phyloP scores from a whole-genome alignment of 495 filamentous ascomycete genomes.

The Pseudomonodictys pantanalensis region DNA sequence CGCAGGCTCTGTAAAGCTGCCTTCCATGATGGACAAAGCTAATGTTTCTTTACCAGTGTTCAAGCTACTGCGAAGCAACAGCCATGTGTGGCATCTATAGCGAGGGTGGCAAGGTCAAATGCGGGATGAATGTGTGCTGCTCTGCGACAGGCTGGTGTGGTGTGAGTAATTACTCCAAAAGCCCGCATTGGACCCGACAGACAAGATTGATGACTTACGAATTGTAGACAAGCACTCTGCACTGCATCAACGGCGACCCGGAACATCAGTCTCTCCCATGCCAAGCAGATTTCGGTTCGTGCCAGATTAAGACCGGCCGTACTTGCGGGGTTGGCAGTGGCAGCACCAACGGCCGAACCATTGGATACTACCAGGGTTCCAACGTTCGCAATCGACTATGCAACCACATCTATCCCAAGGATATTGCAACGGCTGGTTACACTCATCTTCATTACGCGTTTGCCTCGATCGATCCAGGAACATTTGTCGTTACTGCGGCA shows the following conservation, averaged over 20 bases:
- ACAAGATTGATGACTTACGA: neutral
- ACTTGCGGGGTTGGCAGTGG: neutral
- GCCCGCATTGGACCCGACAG: too few relatives aligned
- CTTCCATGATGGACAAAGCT: too few relatives aligned
- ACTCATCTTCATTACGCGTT: conserved; percentile 53
- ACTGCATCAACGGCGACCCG: neutral
- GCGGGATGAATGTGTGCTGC: conserved; percentile 33
- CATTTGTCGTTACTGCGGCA: conserved; percentile 37
- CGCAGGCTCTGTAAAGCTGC: too few relatives aligned
- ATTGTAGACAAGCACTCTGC: neutral
- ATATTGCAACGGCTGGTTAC: conserved; percentile 37
- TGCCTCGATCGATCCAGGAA: conserved; percentile 41
- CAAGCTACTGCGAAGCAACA: conserved; percentile 21
- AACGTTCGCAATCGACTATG: conserved; percentile 35
- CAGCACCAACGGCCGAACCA: conserved; percentile 1
- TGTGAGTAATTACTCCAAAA: neutral
- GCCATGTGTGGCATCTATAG: conserved; percentile 31
- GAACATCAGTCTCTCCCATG: neutral
- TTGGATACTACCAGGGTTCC: conserved; percentile 24
- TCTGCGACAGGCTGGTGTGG: conserved; percentile 22
- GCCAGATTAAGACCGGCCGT: neutral
- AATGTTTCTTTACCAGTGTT: too few relatives aligned
- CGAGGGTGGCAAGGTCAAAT: conserved; percentile 17
- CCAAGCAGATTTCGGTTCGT: conserved; percentile 14
- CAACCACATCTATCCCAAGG: conserved; percentile 31